Evolutionary conservation across 768 basidiomycete species (phyloP), one percentile per base, ranked within the genome.

Genomic region (Lactarius evosmus): DNA sequence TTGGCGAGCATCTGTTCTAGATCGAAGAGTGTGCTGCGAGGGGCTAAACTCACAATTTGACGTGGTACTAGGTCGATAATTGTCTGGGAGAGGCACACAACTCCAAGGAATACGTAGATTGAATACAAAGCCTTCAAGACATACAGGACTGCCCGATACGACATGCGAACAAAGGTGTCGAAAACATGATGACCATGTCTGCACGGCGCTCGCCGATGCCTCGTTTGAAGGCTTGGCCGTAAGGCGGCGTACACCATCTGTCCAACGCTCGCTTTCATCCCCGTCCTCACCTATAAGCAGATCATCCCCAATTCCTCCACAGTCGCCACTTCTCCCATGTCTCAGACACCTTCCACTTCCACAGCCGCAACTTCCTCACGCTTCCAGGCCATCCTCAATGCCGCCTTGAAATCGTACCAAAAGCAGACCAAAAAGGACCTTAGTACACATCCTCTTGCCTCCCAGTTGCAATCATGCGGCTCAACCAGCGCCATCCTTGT

Each of bases 21-120:
- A n/a, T n/a, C n/a, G n/a, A n/a, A n/a, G n/a, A n/a, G n/a, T n/a
- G n/a, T n/a, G n/a, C n/a, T n/a, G n/a, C n/a, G n/a, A n/a, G n/a
- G n/a, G n/a, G n/a, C 38, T n/a, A 51, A 19, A 22, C 19, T 33
- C 50, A 66, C 65, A 34, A 59, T 27, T 12, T 50, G 57, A 25
- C 67, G 65, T 11, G 55, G 65, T 2, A 56, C 60, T 1, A 66
- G 27, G 22, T 65, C 67, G 12, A 68, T 14, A 8, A 68, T 32
- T 4, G 49, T 58, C 1, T 65, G 65, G 16, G 44, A 60, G 46
- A 68, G 50, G 36, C n/a, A n/a, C n/a, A n/a, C n/a, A n/a, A n/a
- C n/a, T n/a, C n/a, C n/a, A n/a, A n/a, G n/a, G n/a, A n/a, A 66
- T 8, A 49, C 58, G 38, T 68, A 68, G 41, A 68, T 19, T 27